A percentile compares a stretch with the other conserved stretches of the same genome.
Evolutionary conservation across 2,329 filamentous ascomycete species (phyloP).

Genomic region (Stachybotrys elegans): DNA sequence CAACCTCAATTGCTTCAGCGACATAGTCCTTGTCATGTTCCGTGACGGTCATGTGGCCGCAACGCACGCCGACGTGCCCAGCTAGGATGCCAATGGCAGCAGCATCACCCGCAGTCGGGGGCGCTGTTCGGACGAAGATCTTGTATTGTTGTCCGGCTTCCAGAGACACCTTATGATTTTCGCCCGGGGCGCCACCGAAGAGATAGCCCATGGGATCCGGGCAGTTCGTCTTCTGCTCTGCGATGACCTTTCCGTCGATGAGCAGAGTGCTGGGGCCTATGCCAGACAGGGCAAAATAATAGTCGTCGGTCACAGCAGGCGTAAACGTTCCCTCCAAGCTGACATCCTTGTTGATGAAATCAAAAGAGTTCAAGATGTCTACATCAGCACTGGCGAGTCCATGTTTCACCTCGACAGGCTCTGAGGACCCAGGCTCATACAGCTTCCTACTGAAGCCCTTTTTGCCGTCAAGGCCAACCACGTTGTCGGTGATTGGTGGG

Average conservation of each 20-base stretch:
- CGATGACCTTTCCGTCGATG: slow-evolving; percentile 24
- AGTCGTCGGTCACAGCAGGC: slow-evolving; percentile 20
- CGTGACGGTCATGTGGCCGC: slow-evolving; percentile 24
- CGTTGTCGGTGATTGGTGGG: slow-evolving; percentile 17
- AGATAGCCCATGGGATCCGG: slow-evolving; percentile 29
- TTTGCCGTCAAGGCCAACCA: slow-evolving; percentile 24
- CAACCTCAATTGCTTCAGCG: slow-evolving; percentile 49
- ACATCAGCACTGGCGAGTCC: slow-evolving; percentile 20
- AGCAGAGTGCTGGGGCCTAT: slow-evolving; percentile 23
- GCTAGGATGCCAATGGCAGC: slow-evolving; percentile 25
- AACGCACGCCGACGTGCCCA: slow-evolving; percentile 23
- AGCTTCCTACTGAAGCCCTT: slow-evolving; percentile 25
- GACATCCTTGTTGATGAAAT: slow-evolving; percentile 18
- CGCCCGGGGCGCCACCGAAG: slow-evolving; percentile 22
- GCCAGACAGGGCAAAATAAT: slow-evolving; percentile 26
- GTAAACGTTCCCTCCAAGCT: slow-evolving; percentile 25
- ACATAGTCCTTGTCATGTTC: slow-evolving; percentile 30
- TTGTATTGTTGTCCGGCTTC: slow-evolving; percentile 25
- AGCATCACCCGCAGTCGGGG: slow-evolving; percentile 15
- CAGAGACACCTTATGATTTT: slow-evolving; percentile 23
- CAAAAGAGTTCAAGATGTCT: slow-evolving; percentile 14
- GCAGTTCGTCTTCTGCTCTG: slow-evolving; percentile 24
- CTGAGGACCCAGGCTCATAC: slow-evolving; percentile 19
- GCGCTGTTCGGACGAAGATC: slow-evolving; percentile 21
- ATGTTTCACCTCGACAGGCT: slow-evolving; percentile 17